phyloP scores from a whole-genome alignment of 805 yeast genomes.

The Brettanomyces anomalus region DNA sequence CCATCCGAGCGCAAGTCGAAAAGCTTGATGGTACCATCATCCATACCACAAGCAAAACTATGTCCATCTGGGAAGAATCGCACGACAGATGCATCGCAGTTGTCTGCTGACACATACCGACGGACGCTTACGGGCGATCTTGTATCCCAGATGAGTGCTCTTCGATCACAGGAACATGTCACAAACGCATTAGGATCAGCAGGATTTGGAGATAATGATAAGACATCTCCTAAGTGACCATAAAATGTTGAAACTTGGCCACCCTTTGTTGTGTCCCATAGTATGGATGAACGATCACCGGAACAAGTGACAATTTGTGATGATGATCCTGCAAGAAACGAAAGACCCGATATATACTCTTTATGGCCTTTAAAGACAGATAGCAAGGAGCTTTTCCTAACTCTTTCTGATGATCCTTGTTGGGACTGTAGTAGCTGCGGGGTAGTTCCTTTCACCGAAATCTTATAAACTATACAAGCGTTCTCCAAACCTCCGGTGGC shows the following conservation, averaged over 20 bases:
- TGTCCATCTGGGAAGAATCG: constrained; percentile 63
- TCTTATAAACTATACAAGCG: constrained; percentile 59
- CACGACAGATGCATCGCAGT: constrained; percentile 52
- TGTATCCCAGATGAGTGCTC: constrained; percentile 57
- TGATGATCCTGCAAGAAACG: constrained; percentile 47
- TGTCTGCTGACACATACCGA: constrained; percentile 42
- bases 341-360: constrained; percentile 71
- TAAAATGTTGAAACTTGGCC: constrained; percentile 41
- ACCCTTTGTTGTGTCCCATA: constrained; percentile 73
- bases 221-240: constrained; percentile 68
- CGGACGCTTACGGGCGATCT: constrained; percentile 32
- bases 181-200: constrained; percentile 32
- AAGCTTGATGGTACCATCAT: constrained; percentile 62
- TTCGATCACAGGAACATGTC: constrained; percentile 63
- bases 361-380: constrained; percentile 69
- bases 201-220: constrained; percentile 32
- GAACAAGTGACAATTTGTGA: constrained; percentile 53
- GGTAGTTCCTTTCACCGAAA: constrained; percentile 13
- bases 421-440: not conserved
- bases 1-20: constrained; percentile 76
- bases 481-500: constrained; percentile 85
- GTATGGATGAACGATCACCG: constrained; percentile 71
- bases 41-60: constrained; percentile 67
- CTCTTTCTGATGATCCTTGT: not conserved
- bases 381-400: constrained; percentile 23